Evolutionary conservation across 352 stramenopile species (phyloP).

Genomic region (Phytophthora citrophthora): DNA sequence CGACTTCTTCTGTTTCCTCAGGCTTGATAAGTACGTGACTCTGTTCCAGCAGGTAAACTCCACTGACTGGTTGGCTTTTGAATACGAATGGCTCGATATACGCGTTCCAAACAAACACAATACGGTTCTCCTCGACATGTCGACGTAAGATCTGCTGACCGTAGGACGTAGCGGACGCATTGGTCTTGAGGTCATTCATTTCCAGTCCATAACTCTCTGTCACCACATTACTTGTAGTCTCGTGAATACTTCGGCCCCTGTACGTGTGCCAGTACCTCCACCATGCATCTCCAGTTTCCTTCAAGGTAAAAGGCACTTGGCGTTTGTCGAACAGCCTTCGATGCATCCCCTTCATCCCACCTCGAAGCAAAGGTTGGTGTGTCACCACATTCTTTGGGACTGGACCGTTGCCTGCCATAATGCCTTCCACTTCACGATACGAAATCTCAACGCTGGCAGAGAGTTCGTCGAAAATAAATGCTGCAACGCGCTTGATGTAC

Average conservation of each 20-base stretch:
- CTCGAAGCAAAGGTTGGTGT: slow-evolving; percentile 34
- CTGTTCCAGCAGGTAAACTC: slow-evolving; percentile 54
- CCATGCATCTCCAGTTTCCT: slow-evolving; percentile 40
- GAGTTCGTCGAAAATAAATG: slow-evolving; percentile 44
- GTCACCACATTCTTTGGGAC: slow-evolving; percentile 21
- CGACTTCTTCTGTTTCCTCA: slow-evolving; percentile 22
- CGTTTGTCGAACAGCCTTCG: slow-evolving; percentile 41
- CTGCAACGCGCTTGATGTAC: slow-evolving; percentile 27
- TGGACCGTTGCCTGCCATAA: slow-evolving; percentile 31
- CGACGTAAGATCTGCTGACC: slow-evolving; percentile 60
- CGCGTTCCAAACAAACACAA: slow-evolving; percentile 64
- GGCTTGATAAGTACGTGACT: slow-evolving; percentile 64
- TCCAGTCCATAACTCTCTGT: slow-evolving; percentile 62
- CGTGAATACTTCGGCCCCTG: slow-evolving; percentile 21
- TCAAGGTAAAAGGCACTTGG: slow-evolving; percentile 39
- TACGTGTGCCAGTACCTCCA: slow-evolving; percentile 42
- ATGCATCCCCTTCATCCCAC: slow-evolving; percentile 44
- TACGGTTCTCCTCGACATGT: slow-evolving; percentile 58
- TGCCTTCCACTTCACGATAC: slow-evolving; percentile 44
- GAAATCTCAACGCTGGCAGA: slow-evolving; percentile 40
- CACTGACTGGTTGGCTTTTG: slow-evolving; percentile 41
- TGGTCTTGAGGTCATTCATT: slow-evolving; percentile 47
- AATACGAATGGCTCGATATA: slow-evolving; percentile 64
- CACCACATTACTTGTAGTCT: slow-evolving; percentile 46
- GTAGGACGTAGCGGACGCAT: slow-evolving; percentile 51